Evolutionary conservation across 2,329 filamentous ascomycete species (phyloP).

Genomic region (Aurifilum marmelostoma): DNA sequence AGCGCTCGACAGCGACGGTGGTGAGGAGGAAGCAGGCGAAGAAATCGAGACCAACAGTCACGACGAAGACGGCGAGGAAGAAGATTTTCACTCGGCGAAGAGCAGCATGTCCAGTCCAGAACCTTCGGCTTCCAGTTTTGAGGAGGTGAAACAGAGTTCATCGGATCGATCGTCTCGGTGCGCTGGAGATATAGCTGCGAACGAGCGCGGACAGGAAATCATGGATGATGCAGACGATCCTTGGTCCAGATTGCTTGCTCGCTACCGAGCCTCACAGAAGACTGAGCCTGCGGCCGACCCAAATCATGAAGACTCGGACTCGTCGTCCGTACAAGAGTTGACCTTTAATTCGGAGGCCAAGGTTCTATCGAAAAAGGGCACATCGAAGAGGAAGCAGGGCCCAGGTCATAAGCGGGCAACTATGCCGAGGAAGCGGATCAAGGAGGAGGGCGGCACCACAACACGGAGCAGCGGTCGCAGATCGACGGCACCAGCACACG

Average conservation of each 20-base stretch:
- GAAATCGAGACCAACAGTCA: too few species aligned
- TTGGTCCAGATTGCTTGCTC: neutral
- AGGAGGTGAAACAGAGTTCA: neutral
- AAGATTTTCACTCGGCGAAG: neutral
- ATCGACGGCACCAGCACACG: slow-evolving; percentile 8
- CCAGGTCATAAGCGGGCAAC: neutral
- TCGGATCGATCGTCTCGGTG: neutral
- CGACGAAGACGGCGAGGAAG: neutral
- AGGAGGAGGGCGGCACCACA: neutral
- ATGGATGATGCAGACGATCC: neutral
- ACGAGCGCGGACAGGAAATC: neutral
- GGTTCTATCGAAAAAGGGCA: neutral
- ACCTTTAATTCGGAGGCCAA: neutral
- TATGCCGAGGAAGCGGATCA: neutral
- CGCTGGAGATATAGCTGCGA: neutral
- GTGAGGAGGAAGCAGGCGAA: neutral
- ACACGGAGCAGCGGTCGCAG: neutral
- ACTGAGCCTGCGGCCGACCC: neutral
- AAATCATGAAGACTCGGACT: neutral
- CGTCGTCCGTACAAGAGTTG: neutral
- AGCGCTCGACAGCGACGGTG: neutral
- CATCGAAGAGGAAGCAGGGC: neutral
- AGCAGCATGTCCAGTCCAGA: neutral
- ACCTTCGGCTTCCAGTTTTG: neutral
- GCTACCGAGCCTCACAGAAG: neutral